Base-by-base conservation (phyloP, 768 basidiomycete genomes). In the Trametes sanguinea region DNA sequence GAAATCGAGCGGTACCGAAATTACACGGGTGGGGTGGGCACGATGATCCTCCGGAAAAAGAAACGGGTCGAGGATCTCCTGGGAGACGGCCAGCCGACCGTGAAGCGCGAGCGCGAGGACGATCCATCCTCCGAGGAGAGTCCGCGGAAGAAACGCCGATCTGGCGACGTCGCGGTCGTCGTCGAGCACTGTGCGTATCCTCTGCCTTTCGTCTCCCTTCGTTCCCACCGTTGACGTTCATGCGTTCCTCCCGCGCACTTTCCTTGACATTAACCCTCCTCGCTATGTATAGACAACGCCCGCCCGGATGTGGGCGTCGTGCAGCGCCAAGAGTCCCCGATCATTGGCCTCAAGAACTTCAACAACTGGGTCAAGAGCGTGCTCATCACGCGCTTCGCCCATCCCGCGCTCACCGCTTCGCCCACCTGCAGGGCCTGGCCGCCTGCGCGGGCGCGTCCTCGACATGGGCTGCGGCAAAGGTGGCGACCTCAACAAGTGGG, bases 361-460 rank as follows among this genome's bases (percentile, higher is more conserved):
- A 99, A 99, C 78, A 99, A 99, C 78, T 99, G 97, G 97, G 90
- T 98, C 68, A 99, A 99, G 75, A 94, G 94, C 9, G 95, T 98
- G 16, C 81, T 98, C 64, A 97, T 99, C 71, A 88, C 90, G 8
- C 90, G 90, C 54, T 97, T 92, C 69, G 91, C 90, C 0, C 87
- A 89, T 71, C 87, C 89, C 2, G 87, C 79, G 35, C 80, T 94
- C 40, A 74, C 79, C 37, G 73, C 74, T 45, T 79, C 79, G 60
- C 64, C 70, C 10, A 60, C 69, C 43, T n/a, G 68, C 77, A 58
- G 68, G 72, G 46, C 74, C 68, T 10, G 62, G 71, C 50, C 48
- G 70, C 71, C 52, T 61, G 60, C 51, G 75, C 71, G 95, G 94
- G 32, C 90, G 89, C 71, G 93, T 98, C 27, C 82, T 99, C 22